phyloP scores from a whole-genome alignment of 73 alveolate species.

The Diophrys appendiculata region DNA sequence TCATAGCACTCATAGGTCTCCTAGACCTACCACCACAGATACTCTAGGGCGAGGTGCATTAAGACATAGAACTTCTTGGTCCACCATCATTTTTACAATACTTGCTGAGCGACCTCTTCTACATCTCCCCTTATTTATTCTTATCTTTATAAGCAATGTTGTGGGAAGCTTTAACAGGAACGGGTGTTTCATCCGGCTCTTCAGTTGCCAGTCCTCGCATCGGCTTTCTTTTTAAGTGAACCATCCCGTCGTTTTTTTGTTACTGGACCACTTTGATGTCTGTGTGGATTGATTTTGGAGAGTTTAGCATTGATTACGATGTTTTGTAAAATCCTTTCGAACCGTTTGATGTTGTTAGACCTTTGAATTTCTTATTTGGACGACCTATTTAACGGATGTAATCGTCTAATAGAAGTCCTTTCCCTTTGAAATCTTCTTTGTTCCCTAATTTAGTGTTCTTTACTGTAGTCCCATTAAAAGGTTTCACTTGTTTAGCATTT shows the following conservation, averaged over 20 bases:
- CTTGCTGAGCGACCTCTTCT: not conserved
- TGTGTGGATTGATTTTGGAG: too few relatives aligned
- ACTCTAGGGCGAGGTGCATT: too few relatives aligned
- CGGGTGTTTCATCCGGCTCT: not conserved
- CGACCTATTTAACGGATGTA: too few relatives aligned
- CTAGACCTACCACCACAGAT: not conserved
- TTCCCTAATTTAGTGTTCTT: too few relatives aligned
- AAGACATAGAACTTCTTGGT: not conserved
- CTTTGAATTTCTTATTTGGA: too few relatives aligned
- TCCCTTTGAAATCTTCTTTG: too few relatives aligned
- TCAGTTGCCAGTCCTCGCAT: not conserved
- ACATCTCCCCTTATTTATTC: not conserved
- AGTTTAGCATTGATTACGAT: too few relatives aligned
- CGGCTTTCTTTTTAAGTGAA: not conserved
- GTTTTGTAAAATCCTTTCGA: too few relatives aligned
- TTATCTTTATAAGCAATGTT: too few relatives aligned
- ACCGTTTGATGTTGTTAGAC: too few relatives aligned
- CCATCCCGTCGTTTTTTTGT: not conserved
- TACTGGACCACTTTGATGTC: not conserved
- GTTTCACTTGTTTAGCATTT: not conserved
- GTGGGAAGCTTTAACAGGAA: not conserved
- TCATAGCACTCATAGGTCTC: not conserved
- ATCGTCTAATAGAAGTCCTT: too few relatives aligned
- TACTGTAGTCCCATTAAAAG: not conserved
- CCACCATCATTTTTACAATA: not conserved